These are phyloP conservation scores for Discostella stelligeroides DNA, from an alignment of 108 stramenopile genomes.

Conservation along the genomic window DNA sequence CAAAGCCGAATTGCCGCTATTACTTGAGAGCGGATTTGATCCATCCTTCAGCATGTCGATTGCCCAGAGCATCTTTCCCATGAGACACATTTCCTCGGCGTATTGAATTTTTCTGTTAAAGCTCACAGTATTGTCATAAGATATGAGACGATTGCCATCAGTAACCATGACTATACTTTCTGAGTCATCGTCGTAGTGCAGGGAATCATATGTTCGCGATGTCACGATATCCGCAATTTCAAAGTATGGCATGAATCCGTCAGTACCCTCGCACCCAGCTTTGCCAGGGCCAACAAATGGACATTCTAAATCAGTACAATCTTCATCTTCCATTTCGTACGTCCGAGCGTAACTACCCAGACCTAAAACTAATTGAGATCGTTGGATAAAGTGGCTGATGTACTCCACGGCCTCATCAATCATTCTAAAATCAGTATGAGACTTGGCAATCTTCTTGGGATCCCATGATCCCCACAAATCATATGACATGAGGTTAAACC, in stretches of 20 bases:
- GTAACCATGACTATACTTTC: slow-evolving; percentile 56
- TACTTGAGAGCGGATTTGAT: slow-evolving; percentile 49
- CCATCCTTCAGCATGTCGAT: slow-evolving; percentile 53
- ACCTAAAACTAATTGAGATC: slow-evolving; percentile 48
- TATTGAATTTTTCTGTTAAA: slow-evolving; percentile 51
- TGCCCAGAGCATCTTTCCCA: slow-evolving; percentile 53
- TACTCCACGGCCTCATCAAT: slow-evolving; percentile 52
- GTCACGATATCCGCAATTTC: slow-evolving; percentile 49
- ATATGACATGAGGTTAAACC: slow-evolving; percentile 48
- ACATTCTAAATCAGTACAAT: slow-evolving; percentile 47
- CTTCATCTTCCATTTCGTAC: slow-evolving; percentile 38
- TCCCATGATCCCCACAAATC: slow-evolving; percentile 53
- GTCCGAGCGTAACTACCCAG: slow-evolving; percentile 52
- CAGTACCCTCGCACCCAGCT: slow-evolving; percentile 49
- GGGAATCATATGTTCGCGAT: slow-evolving; percentile 26
- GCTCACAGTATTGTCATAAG: slow-evolving; percentile 53
- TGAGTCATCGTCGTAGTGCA: slow-evolving; percentile 43
- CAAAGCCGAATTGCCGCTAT: slow-evolving; percentile 36
- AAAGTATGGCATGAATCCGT: slow-evolving; percentile 52
- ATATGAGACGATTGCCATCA: slow-evolving; percentile 52
- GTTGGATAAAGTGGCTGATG: slow-evolving; percentile 45
- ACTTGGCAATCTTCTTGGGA: slow-evolving; percentile 29
- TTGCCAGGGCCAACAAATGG: slow-evolving; percentile 43
- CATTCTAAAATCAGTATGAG: slow-evolving; percentile 55
- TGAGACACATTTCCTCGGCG: slow-evolving; percentile 40